Percentiles rank a stretch among this genome's conserved stretches.
These are phyloP conservation scores for Paramecium biaurelia DNA, from an alignment of 73 alveolate species.

Conservation along the genomic window DNA sequence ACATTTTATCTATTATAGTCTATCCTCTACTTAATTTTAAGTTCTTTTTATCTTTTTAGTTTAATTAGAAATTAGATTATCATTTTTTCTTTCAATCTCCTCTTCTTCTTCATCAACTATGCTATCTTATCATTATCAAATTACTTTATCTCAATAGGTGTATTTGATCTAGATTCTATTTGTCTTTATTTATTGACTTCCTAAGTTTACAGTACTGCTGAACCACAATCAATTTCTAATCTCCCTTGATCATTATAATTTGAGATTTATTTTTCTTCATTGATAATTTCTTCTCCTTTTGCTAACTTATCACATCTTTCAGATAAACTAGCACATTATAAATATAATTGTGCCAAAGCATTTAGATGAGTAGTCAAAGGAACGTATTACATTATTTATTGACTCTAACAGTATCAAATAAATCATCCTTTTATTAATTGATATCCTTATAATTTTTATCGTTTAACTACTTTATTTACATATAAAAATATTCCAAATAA, in stretches of 20 bases:
- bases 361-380: background rate
- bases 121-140: background rate
- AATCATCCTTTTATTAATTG: background rate
- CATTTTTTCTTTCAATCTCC: background rate
- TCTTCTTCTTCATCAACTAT: background rate
- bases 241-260: background rate
- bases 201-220: background rate
- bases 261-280: background rate
- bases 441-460: background rate
- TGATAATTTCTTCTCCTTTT: background rate
- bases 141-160: background rate
- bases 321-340: background rate
- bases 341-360: background rate
- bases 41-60: background rate
- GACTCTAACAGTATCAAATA: background rate
- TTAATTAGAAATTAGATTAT: background rate
- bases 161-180: background rate
- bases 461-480: background rate
- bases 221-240: background rate
- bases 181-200: background rate
- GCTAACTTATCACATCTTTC: background rate
- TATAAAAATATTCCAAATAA: background rate
- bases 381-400: background rate
- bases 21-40: background rate
- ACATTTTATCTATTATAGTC: background rate